Percentiles rank a stretch among this genome's conserved stretches.
Conservation (phyloP, 306 rosid genomes). For the Nissolia schottii region DNA sequence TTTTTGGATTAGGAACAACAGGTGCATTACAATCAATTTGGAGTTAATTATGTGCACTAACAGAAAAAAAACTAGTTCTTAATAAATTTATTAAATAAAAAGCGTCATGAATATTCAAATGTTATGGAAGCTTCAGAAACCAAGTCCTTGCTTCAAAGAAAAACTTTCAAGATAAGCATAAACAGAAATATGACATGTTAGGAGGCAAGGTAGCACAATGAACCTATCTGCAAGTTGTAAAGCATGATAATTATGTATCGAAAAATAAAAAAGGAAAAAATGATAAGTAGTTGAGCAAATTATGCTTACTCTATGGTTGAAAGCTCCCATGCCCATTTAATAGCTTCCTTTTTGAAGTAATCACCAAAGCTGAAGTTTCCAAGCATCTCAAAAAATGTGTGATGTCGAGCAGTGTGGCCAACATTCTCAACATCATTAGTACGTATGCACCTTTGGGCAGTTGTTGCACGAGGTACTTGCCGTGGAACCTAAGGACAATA, state of each 20-base stretch:
- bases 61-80: background rate
- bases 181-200: background rate
- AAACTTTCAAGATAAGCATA: background rate
- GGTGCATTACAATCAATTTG: background rate
- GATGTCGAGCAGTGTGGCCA: conserved; percentile 83
- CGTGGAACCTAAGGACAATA: conserved; percentile 46
- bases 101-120: background rate
- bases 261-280: background rate
- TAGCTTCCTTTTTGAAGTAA: conserved; percentile 93
- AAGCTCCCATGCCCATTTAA: conserved; percentile 95
- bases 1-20: background rate
- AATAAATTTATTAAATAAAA: background rate
- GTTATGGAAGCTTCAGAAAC: background rate
- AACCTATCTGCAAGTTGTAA: background rate
- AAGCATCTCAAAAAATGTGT: conserved; percentile 95
- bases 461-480: conserved; percentile 71
- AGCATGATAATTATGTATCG: too few species aligned
- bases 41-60: background rate
- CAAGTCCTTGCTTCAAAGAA: background rate
- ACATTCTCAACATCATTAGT: conserved; percentile 89
- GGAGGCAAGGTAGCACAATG: background rate
- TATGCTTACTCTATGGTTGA: conserved; percentile 68
- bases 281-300: background rate
- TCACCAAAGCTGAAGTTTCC: conserved; percentile 97
- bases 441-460: conserved; percentile 87